Evolutionary conservation across 148 eudicot species (phyloP), one percentile per base, ranked within the genome.

Genomic region (Silene conica): DNA sequence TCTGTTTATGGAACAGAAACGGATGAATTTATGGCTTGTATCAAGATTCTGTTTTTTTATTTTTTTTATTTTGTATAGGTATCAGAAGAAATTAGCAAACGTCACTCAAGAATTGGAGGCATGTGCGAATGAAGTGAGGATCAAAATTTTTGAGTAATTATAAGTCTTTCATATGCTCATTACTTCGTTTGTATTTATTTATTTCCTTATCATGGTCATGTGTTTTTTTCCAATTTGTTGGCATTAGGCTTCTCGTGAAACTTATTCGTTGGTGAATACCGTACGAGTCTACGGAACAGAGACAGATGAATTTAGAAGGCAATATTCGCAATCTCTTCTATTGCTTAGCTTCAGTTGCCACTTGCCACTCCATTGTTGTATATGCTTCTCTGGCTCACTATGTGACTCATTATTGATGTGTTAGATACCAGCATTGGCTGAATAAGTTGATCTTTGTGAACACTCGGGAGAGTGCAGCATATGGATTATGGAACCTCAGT

Each of bases 401-500:
- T 9, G 43, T 38, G 43, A 50, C 2, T 34, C 55, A 50, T 18
- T 50, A 63, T 8, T 12, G 14, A 69, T 77, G 55, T 72, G 70
- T 55, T 52, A 86, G 87, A 73, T 84, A 86, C 80, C 73, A 78
- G 78, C 75, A 76, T 38, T 84, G 85, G 84, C 80, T 84, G 69
- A 77, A 82, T 52, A 84, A 77, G 74, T 20, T 86, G 56, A 81
- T 64, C 28, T 86, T 18, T 59, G 67, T 84, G 62, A 78, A 75
- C 70, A 21, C 76, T 38, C 70, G 89, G 72, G 89, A 86, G 76
- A 82, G 87, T 73, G 46, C 77, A 69, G 89, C 87, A 54, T 80
- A 69, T 78, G 89, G 87, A 74, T 61, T 84, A 8, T 86, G 89
- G 89, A 80, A 62, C 72, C 69, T 86, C 65, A 86, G 87, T 80